Evolutionary conservation across 805 yeast genomes (phyloP).

Genomic region (Pichia scutulata): DNA sequence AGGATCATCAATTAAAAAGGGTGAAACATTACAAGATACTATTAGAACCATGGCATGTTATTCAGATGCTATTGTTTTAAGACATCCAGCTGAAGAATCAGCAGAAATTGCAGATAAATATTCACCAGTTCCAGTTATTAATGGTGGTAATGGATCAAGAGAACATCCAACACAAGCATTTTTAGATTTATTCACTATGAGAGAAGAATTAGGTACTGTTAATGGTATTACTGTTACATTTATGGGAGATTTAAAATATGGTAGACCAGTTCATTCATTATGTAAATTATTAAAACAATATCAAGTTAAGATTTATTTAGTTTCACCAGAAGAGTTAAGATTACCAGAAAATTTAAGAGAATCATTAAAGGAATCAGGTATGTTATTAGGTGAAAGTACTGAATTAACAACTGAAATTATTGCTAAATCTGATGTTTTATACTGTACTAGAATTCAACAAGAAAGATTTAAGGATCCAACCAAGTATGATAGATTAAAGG

Average conservation of each 20-base stretch:
- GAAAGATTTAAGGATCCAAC: conserved; percentile 78
- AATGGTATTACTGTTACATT: conserved; percentile 96
- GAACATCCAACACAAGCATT: conserved; percentile 99
- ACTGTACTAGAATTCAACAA: conserved; percentile 97
- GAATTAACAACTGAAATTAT: conserved; percentile 78
- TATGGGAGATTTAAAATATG: conserved; percentile 98
- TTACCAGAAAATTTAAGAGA: conserved; percentile 70
- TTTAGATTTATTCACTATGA: conserved; percentile 92
- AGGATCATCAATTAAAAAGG: conserved; percentile 93
- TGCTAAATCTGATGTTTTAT: conserved; percentile 86
- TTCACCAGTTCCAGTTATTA: conserved; percentile 94
- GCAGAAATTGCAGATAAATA: conserved; percentile 93
- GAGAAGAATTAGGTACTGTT: conserved; percentile 98
- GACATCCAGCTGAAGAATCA: conserved; percentile 91
- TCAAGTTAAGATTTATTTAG: conserved; percentile 87
- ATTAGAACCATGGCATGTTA: conserved; percentile 91
- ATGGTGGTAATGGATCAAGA: conserved; percentile 96
- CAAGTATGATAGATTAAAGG: conserved; percentile 83
- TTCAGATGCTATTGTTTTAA: conserved; percentile 92
- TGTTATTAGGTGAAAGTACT: conserved; percentile 68
- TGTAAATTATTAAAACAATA: conserved; percentile 85
- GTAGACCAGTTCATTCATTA: conserved; percentile 97
- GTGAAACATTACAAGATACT: conserved; percentile 96
- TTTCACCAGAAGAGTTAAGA: conserved; percentile 80
- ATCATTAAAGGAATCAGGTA: conserved; percentile 56